These are phyloP conservation scores for Hypoxylon lienhwacheense DNA, from an alignment of 495 filamentous ascomycete genomes.

Conservation along the genomic window DNA sequence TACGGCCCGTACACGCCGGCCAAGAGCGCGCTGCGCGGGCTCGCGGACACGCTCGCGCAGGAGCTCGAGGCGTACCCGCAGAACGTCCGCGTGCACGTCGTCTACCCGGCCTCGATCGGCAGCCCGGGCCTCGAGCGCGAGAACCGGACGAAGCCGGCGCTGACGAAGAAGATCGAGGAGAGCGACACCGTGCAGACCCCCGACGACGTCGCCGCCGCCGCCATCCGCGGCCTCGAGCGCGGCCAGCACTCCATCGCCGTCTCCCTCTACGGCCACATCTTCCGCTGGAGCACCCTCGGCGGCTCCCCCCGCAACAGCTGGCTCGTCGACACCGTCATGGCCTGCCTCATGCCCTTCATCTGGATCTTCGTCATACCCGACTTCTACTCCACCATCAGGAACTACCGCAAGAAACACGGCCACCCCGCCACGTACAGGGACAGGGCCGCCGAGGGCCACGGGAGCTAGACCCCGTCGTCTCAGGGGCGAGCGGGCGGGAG, in stretches of 20 bases:
- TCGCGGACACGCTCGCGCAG: constrained; percentile 79
- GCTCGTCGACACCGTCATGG: constrained; percentile 63
- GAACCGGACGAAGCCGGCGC: constrained; percentile 74
- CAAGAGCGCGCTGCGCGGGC: constrained; percentile 81
- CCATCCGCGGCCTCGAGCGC: constrained; percentile 74
- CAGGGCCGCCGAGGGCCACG: constrained; percentile 15
- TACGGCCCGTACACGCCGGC: constrained; percentile 83
- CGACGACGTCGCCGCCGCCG: constrained; percentile 69
- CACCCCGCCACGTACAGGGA: constrained; percentile 47
- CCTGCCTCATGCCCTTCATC: constrained; percentile 56
- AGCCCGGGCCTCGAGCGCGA: constrained; percentile 76
- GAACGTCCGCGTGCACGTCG: constrained; percentile 75
- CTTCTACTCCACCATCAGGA: constrained; percentile 61
- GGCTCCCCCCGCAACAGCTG: constrained; percentile 60
- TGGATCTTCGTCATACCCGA: constrained; percentile 64
- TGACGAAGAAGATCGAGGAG: constrained; percentile 82
- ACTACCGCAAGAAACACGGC: constrained; percentile 61
- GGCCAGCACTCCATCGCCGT: constrained; percentile 79
- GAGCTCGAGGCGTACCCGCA: constrained; percentile 80
- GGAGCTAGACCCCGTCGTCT: constrained; percentile 5
- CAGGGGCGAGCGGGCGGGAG: too few relatives aligned
- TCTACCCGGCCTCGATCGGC: constrained; percentile 83
- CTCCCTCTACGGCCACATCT: constrained; percentile 64
- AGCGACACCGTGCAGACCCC: constrained; percentile 76
- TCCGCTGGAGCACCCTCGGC: constrained; percentile 64